These are phyloP conservation scores for Penicillium sp. DNA, from an alignment of 2,329 filamentous ascomycete species.

Conservation along the genomic window DNA sequence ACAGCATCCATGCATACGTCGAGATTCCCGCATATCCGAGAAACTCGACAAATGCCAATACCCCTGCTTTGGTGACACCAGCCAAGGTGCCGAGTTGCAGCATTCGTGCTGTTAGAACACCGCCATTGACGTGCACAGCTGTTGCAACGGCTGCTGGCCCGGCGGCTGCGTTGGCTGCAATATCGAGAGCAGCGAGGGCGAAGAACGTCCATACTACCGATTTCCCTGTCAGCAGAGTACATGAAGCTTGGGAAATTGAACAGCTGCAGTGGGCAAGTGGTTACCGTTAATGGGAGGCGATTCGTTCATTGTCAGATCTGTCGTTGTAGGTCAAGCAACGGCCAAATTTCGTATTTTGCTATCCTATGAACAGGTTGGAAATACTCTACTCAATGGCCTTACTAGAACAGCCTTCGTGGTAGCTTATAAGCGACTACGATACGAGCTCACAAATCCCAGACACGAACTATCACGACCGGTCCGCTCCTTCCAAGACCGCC, in stretches of 20 bases:
- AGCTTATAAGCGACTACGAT: neutral
- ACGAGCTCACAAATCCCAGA: neutral
- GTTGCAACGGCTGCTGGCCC: slow-evolving; percentile 17
- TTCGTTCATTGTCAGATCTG: neutral
- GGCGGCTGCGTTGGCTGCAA: slow-evolving; percentile 14
- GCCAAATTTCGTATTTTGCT: neutral
- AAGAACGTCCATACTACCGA: slow-evolving; percentile 13
- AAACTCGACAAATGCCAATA: slow-evolving; percentile 15
- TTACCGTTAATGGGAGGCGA: slow-evolving; percentile 13
- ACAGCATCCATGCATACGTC: slow-evolving; percentile 12
- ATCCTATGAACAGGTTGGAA: neutral
- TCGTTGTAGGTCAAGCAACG: neutral
- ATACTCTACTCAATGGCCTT: neutral
- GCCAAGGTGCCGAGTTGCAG: slow-evolving; percentile 13
- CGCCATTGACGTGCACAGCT: slow-evolving; percentile 13
- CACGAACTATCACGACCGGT: neutral
- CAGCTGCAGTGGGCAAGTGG: neutral
- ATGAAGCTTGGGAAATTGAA: neutral
- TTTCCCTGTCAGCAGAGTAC: neutral
- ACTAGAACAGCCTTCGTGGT: neutral
- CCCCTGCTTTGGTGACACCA: slow-evolving; percentile 14
- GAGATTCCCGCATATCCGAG: slow-evolving; percentile 10
- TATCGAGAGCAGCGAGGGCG: slow-evolving; percentile 13
- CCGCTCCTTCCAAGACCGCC: neutral
- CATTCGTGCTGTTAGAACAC: slow-evolving; percentile 9